Percentiles rank a stretch among this genome's conserved stretches.
These are phyloP conservation scores for Cytospora piceae DNA, from an alignment of 2,329 filamentous ascomycete genomes.

Conservation along the genomic window DNA sequence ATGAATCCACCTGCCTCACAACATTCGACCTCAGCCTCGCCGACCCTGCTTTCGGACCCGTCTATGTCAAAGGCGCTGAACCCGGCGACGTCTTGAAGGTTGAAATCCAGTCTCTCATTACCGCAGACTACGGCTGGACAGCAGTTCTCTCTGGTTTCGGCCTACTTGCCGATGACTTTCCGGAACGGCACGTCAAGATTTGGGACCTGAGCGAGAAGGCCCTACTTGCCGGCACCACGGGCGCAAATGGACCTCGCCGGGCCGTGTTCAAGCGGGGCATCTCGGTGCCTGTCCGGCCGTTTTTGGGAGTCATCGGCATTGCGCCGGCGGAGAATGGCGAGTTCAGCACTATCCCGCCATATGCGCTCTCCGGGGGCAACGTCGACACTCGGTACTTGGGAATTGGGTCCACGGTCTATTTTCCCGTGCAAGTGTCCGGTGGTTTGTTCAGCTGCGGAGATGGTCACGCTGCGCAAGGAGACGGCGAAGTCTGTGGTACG, in stretches of 20 bases:
- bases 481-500: constrained; percentile 59
- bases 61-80: constrained; percentile 52
- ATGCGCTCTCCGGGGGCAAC: constrained; percentile 54
- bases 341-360: constrained; percentile 54
- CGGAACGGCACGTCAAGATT: constrained; percentile 49
- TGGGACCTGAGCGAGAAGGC: constrained; percentile 46
- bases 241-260: constrained; percentile 35
- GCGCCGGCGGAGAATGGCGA: constrained; percentile 50
- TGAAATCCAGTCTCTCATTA: constrained; percentile 51
- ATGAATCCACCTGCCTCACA: constrained; percentile 44
- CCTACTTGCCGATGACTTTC: constrained; percentile 53
- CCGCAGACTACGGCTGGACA: constrained; percentile 56
- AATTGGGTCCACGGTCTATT: constrained; percentile 50
- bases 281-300: constrained; percentile 53
- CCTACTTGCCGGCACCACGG: constrained; percentile 26
- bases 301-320: constrained; percentile 57
- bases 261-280: constrained; percentile 52
- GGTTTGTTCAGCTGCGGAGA: constrained; percentile 59
- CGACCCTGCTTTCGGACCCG: constrained; percentile 56
- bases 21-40: constrained; percentile 46
- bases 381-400: constrained; percentile 56
- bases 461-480: constrained; percentile 58
- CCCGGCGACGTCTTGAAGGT: constrained; percentile 57
- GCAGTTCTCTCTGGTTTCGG: constrained; percentile 56
- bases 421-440: constrained; percentile 53